Evolutionary conservation across 2,329 filamentous ascomycete genomes (phyloP), one percentile per base, ranked within the genome.

Genomic region (Calonectria ilicicola): DNA sequence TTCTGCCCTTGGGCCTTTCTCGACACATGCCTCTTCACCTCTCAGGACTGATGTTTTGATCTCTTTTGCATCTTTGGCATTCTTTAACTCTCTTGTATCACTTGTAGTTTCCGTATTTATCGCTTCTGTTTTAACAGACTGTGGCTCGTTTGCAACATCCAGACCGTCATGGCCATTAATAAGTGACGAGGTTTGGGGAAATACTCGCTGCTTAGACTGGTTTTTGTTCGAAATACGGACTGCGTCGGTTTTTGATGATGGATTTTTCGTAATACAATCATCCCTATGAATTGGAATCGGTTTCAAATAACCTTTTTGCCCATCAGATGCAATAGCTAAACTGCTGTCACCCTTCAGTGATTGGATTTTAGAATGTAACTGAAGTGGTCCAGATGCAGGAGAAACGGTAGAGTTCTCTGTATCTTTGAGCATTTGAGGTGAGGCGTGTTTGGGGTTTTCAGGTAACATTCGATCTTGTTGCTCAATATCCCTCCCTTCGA

Each of bases 1-100:
- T 72, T 87, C 86, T 21, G 87, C 87, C 60, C 84, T 85, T 10
- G 81, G 83, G 68, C 84, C 77, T 35, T 77, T 67, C 21, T 42
- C 21, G 12, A 46, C 8, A 17, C 19, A 35, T 27, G n/a, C 44
- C 47, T 27, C 23, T 19, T 46, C 67, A 23, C 40, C 26, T 8
- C 51, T 35, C 5, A 32, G 15, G 19, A 17, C 7, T 15, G 17
- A 10, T 29, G 27, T 15, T 47, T 19, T 26, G 4, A 15, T 19
- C 15, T 32, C 2, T 9, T n/a, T 46, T 17, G 26, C 15, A 5
- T 68, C 56, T 32, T 32, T 64, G 19, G 10, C 19, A 32, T 64
- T 27, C 14, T 26, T 29, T 6, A 8, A 19, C 4, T 66, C 35
- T 8, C 32, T 35, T 35, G 3, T 35, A 10, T 9, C 32, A 35